Base-by-base conservation (phyloP, 495 filamentous ascomycete genomes). In the Ramalina intermedia region DNA sequence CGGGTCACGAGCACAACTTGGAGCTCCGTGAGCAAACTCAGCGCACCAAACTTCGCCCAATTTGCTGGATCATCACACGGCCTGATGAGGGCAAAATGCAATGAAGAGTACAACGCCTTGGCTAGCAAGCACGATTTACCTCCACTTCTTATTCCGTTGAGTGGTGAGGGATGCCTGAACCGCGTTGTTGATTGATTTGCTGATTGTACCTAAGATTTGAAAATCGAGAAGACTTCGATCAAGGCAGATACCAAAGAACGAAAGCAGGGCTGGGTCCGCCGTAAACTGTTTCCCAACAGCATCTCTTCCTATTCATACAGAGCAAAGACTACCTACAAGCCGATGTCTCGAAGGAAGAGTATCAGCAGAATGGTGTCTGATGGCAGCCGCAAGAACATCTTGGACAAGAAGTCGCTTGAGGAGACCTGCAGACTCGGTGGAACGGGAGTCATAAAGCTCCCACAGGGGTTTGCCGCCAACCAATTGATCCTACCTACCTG, bases 361-460 rank as follows among this genome's bases (percentile, higher is more conserved):
- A 44, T 51, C 26, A 49, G 23, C 21, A 43, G 52, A 14, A n/a
- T 55, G 33, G 46, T 64, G 54, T 33, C 47, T 53, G 47, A 74
- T 69, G 57, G 46, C 33, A 41, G 37, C 33, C 53, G 47, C 6
- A 56, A 57, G 26, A 75, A 78, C 49, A 72, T 65, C 13, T 58
- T 86, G 46, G 78, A 74, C 56, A 76, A 76, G 41, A 76, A 74
- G 55, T 69, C 74, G 36, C 53, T 90, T 24, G 73, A 80, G 52
- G 74, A 69, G 46, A 64, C 89, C 23, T 73, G 84, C 47, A 74
- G 81, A n/a, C 64, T 91, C 37, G 84, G 84, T 41, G 85, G 85
- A 17, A 75, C 80, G 59, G 80, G 79, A 58, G 66, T 76, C 37
- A 63, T 91, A 35, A 73, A 73, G 29, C 67, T 88, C n/a, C 82